These are phyloP conservation scores for Wakefieldia striispora DNA, from an alignment of 768 basidiomycete genomes.

Conservation along the genomic window DNA sequence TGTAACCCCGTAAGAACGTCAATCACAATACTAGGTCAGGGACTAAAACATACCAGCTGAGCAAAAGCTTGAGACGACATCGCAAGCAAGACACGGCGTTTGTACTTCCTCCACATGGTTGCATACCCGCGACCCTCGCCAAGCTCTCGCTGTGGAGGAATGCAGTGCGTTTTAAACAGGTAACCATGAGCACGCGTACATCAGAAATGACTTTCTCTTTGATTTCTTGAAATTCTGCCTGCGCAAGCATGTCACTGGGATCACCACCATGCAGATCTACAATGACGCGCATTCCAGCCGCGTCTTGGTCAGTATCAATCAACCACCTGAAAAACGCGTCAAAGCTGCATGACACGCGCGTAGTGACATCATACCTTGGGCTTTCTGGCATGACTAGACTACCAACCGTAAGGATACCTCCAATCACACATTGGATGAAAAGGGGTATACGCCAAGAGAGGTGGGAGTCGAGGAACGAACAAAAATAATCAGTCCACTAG, in stretches of 20 bases:
- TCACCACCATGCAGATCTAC: constrained; percentile 88
- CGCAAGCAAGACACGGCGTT: constrained; percentile 83
- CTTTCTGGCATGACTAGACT: constrained; percentile 87
- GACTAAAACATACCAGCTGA: constrained; percentile 64
- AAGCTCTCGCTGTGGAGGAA: constrained; percentile 57
- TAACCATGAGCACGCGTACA: constrained; percentile 34
- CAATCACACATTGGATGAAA: constrained; percentile 85
- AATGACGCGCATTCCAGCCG: constrained; percentile 80
- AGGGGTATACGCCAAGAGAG: constrained; percentile 91
- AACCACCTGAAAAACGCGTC: constrained; percentile 60
- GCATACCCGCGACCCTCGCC: constrained; percentile 75
- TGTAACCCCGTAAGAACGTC: constrained; percentile 1
- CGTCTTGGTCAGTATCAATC: constrained; percentile 82
- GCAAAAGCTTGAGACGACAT: constrained; percentile 97
- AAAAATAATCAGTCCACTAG: constrained; percentile 94
- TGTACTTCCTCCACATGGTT: constrained; percentile 86
- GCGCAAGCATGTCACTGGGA: constrained; percentile 60
- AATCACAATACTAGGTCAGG: not conserved
- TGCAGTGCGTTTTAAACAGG: not conserved
- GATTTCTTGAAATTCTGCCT: constrained; percentile 88
- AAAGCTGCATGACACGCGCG: not conserved
- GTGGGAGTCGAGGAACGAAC: constrained; percentile 83
- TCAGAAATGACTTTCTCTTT: constrained; percentile 75
- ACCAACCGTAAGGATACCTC: constrained; percentile 72
- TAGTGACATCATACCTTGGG: constrained; percentile 54